Conservation (phyloP, 225 moss, liverwort and hornwort genomes). For the Sphagnum tenellum region DNA sequence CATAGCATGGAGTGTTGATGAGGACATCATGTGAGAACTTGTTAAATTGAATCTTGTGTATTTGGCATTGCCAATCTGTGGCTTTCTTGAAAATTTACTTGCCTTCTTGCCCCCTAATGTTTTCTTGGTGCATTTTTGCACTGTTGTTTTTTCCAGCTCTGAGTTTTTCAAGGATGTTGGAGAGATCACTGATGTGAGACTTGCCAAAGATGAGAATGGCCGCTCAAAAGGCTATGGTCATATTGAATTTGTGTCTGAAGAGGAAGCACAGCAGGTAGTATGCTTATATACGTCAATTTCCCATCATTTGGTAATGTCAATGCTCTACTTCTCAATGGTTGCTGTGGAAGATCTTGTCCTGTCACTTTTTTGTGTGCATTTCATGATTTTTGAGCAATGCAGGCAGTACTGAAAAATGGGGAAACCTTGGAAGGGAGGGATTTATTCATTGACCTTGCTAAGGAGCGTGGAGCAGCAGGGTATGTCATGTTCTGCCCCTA, state of each 20-base stretch:
- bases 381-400: not conserved
- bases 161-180: constrained; percentile 71
- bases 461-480: constrained; percentile 51
- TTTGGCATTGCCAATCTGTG: not conserved
- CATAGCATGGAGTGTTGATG: constrained; percentile 54
- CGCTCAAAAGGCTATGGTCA: constrained; percentile 80
- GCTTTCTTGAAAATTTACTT: no score
- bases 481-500: not conserved
- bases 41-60: no score
- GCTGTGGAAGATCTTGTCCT: no score
- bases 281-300: no score
- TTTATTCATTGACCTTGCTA: constrained; percentile 60
- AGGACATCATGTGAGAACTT: constrained; percentile 49
- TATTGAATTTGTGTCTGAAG: constrained; percentile 56
- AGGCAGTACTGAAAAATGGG: constrained; percentile 61
- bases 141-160: constrained; percentile 17
- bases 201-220: constrained; percentile 63
- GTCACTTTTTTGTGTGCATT: no score
- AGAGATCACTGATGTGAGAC: constrained; percentile 39
- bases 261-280: constrained; percentile 37
- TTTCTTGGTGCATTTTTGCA: no score
- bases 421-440: constrained; percentile 54
- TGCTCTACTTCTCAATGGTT: no score
- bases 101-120: not conserved
- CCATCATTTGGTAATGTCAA: no score